Percentiles rank a stretch among this genome's conserved stretches.
phyloP scores from a whole-genome alignment of 2,329 filamentous ascomycete species.

The Scedosporium apiospermum region DNA sequence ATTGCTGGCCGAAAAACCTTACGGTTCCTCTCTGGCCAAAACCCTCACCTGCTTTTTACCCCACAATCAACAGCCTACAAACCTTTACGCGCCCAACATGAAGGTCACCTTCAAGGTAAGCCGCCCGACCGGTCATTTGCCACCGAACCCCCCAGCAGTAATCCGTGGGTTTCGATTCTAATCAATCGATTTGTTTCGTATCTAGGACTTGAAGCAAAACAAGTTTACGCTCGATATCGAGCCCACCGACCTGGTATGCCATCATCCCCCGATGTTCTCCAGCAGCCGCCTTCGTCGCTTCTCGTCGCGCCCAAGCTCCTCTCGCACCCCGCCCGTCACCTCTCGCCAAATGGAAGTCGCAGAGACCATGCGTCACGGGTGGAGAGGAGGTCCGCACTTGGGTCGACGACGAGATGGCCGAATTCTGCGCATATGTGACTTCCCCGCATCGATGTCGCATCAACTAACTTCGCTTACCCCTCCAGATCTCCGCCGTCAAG shows the following conservation, averaged over 20 bases:
- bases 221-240: conserved; percentile 97
- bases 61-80: not conserved
- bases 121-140: conserved; percentile 7
- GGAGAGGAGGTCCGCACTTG: no score
- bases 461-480: not conserved
- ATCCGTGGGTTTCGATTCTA: not conserved
- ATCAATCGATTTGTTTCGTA: not conserved
- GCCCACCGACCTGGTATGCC: conserved; percentile 77
- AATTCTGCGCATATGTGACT: not conserved
- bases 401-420: not conserved
- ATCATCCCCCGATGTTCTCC: conserved; percentile 14
- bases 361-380: no score
- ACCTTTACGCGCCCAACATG: conserved; percentile 38
- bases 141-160: not conserved
- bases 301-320: not conserved
- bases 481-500: conserved; percentile 80
- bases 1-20: not conserved
- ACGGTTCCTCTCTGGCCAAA: not conserved
- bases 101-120: conserved; percentile 60
- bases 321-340: not conserved
- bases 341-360: no score
- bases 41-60: not conserved
- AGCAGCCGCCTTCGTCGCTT: conserved; percentile 12
- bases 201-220: conserved; percentile 92
- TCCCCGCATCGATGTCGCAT: not conserved